Percentiles rank a stretch among this genome's conserved stretches.
phyloP scores from a whole-genome alignment of 106 monocot species.

The Agapanthus africanus region DNA sequence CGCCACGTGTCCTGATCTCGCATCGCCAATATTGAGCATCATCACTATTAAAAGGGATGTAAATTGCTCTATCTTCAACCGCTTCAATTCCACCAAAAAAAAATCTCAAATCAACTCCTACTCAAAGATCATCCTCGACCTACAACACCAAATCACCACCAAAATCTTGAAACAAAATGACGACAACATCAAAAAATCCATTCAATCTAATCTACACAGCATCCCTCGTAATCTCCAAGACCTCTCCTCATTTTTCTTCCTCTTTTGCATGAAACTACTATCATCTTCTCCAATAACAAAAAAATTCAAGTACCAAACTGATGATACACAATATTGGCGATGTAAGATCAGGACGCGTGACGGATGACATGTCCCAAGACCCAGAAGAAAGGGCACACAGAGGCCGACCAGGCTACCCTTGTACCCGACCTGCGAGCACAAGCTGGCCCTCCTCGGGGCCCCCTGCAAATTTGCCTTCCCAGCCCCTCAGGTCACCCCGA shows the following conservation, averaged over 20 bases:
- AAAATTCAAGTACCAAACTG: conserved; percentile 25
- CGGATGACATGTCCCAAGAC: too few relatives aligned
- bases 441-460: too few relatives aligned
- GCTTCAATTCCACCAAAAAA: conserved; percentile 16
- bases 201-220: neutral
- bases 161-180: neutral
- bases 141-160: conserved; percentile 24
- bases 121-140: conserved; percentile 17
- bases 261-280: conserved; percentile 53
- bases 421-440: too few relatives aligned
- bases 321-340: too few relatives aligned
- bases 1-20: too few relatives aligned
- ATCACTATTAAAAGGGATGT: conserved; percentile 46
- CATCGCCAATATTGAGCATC: too few relatives aligned
- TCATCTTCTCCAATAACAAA: conserved; percentile 18
- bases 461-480: too few relatives aligned
- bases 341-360: too few relatives aligned
- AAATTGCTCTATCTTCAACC: conserved; percentile 29
- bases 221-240: conserved; percentile 14
- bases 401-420: too few relatives aligned
- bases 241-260: conserved; percentile 49
- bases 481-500: too few relatives aligned
- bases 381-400: neutral
- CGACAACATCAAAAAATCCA: neutral
- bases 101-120: conserved; percentile 6